Conservation (phyloP, 208 protist species). For the Trypanosoma avium region DNA sequence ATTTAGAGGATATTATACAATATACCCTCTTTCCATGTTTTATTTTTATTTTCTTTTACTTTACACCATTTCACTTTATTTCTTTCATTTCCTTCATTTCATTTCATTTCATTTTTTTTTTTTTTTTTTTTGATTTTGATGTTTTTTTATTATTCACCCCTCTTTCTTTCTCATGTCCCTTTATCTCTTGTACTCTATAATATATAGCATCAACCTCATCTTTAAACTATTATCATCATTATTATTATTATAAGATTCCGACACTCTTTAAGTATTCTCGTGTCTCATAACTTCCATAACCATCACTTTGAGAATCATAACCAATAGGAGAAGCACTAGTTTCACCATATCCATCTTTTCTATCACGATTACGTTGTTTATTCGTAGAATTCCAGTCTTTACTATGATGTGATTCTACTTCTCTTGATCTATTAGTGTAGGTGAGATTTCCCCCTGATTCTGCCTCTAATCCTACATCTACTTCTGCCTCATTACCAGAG, state of each 20-base stretch:
- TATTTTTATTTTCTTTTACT: neutral
- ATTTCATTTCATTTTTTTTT: neutral
- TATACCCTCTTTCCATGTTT: neutral
- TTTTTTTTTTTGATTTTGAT: neutral
- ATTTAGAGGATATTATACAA: no score
- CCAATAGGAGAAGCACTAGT: slow-evolving; percentile 17
- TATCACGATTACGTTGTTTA: slow-evolving; percentile 6
- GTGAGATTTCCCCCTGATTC: neutral
- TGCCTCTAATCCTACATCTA: no score
- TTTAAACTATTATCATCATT: no score
- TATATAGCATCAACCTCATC: no score
- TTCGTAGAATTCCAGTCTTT: slow-evolving; percentile 22
- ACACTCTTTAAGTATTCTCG: slow-evolving; percentile 79
- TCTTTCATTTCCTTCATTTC: neutral
- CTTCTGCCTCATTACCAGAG: neutral
- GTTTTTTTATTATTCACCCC: no score
- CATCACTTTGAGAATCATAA: slow-evolving; percentile 83
- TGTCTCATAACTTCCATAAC: slow-evolving; percentile 87
- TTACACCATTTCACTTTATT: slow-evolving; percentile 1
- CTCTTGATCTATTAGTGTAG: neutral
- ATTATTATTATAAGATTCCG: slow-evolving; percentile 57
- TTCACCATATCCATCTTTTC: slow-evolving; percentile 9
- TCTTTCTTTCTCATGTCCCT: no score
- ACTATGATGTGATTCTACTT: slow-evolving; percentile 8
- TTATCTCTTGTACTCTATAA: no score